Percentiles rank a stretch among this genome's conserved stretches.
Conservation (phyloP, 73 alveolate genomes). For the Vitrella brassicaformis region DNA sequence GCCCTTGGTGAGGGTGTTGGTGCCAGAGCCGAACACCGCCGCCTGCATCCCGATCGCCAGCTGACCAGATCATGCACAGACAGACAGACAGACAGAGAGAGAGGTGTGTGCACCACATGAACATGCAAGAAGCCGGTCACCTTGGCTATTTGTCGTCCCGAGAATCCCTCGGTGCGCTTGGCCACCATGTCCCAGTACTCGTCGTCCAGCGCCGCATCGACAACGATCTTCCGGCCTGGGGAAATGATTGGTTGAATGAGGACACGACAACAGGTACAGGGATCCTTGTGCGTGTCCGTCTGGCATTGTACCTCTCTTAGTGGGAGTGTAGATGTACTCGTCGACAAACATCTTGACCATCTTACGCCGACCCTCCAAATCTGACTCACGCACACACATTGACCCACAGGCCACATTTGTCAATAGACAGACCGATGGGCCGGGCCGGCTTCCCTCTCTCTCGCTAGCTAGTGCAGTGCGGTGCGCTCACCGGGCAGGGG, state of each 20-base stretch:
- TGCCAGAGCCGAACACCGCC: constrained; percentile 19
- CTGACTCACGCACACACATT: too few relatives aligned
- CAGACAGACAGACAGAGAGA: not conserved
- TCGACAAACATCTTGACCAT: constrained; percentile 35
- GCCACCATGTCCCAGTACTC: constrained; percentile 40
- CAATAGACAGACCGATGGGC: too few relatives aligned
- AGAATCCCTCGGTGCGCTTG: constrained; percentile 66
- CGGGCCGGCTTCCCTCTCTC: too few relatives aligned
- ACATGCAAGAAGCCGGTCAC: constrained; percentile 73
- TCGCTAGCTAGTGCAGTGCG: too few relatives aligned
- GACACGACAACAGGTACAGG: not conserved
- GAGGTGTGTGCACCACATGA: not conserved
- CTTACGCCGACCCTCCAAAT: constrained; percentile 11
- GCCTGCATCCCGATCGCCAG: not conserved
- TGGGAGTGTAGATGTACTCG: constrained; percentile 27
- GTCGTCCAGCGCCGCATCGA: constrained; percentile 8
- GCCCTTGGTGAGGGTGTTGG: constrained; percentile 8
- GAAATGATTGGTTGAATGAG: not conserved
- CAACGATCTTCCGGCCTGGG: not conserved
- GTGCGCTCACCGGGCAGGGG: constrained; percentile 35
- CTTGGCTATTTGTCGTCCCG: constrained; percentile 76
- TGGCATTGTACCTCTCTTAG: constrained; percentile 19
- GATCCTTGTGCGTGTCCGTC: not conserved
- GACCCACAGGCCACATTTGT: too few relatives aligned
- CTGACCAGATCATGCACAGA: not conserved